Percentiles rank a stretch among this genome's conserved stretches.
Conservation (phyloP, 2,329 filamentous ascomycete species). For the Pseudocercospora vitis region DNA sequence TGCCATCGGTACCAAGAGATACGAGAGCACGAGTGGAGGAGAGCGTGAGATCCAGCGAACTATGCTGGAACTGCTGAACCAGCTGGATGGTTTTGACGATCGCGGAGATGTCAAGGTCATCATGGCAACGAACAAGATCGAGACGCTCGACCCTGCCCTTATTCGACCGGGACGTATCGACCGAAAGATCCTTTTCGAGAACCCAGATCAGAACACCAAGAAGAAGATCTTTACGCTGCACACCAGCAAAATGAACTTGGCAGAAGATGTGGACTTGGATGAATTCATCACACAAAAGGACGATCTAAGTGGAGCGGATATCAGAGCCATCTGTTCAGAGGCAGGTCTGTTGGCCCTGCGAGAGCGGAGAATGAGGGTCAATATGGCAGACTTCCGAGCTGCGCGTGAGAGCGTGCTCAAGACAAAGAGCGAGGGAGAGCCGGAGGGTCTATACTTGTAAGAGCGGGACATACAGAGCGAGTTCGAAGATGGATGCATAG, state of each 20-base stretch:
- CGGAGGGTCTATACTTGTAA: constrained; percentile 99
- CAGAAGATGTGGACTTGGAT: constrained; percentile 94
- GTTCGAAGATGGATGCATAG: background rate
- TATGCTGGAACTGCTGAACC: constrained; percentile 97
- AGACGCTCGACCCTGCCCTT: constrained; percentile 90
- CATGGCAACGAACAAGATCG: constrained; percentile 99
- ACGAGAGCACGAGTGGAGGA: constrained; percentile 94
- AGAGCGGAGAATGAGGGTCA: constrained; percentile 94
- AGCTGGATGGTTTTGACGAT: constrained; percentile 98
- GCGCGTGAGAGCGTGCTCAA: constrained; percentile 93
- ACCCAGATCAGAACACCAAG: constrained; percentile 81
- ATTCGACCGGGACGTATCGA: constrained; percentile 98
- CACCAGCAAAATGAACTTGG: constrained; percentile 97
- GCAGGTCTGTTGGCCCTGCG: constrained; percentile 90
- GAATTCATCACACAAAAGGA: constrained; percentile 99
- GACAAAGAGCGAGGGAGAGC: constrained; percentile 98
- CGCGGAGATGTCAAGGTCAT: constrained; percentile 98
- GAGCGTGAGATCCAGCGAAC: constrained; percentile 97
- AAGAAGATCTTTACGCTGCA: constrained; percentile 98
- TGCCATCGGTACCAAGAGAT: constrained; percentile 97
- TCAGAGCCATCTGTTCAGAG: constrained; percentile 98
- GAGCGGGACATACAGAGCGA: constrained; percentile 46
- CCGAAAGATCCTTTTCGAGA: constrained; percentile 85
- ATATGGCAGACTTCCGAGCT: constrained; percentile 96
- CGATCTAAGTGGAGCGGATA: constrained; percentile 93